These are phyloP conservation scores for Schizochytrium sp. DNA, from an alignment of 108 stramenopile species.

Conservation along the genomic window DNA sequence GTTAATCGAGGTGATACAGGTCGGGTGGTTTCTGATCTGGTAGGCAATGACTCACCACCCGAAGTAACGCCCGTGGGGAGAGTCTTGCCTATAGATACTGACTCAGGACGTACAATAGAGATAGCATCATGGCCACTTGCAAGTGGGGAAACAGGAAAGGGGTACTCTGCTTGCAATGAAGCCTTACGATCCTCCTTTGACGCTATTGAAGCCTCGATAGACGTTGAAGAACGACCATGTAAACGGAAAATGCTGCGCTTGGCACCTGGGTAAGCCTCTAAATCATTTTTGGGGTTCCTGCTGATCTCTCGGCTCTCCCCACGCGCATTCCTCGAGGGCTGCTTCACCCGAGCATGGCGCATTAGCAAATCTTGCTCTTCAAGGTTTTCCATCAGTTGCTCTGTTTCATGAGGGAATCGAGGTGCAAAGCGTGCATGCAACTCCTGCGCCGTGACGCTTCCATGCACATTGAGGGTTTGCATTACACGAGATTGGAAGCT, in stretches of 20 bases:
- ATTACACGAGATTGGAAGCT: slow-evolving; percentile 31
- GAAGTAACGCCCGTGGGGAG: too few relatives aligned
- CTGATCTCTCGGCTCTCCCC: too few relatives aligned
- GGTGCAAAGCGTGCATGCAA: slow-evolving; percentile 23
- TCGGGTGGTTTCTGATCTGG: too few relatives aligned
- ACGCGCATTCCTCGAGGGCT: too few relatives aligned
- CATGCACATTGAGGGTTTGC: slow-evolving; percentile 1
- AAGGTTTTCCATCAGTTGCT: slow-evolving; percentile 13
- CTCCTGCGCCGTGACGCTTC: background rate
- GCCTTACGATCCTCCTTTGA: background rate
- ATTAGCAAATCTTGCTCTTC: slow-evolving; percentile 17
- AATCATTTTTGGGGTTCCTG: too few relatives aligned
- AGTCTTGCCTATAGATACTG: too few relatives aligned
- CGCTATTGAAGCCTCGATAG: background rate
- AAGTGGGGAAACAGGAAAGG: background rate
- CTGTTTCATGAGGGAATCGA: slow-evolving; percentile 8
- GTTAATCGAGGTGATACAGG: too few relatives aligned
- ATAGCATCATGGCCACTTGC: background rate
- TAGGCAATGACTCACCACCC: too few relatives aligned
- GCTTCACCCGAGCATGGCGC: background rate
- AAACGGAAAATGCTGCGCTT: slow-evolving; percentile 9
- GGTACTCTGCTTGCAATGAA: background rate
- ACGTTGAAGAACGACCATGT: background rate
- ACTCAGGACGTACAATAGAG: background rate
- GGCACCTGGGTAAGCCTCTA: background rate